Base-by-base conservation (phyloP, 768 basidiomycete genomes). In the Pleurotus salmoneostramineus region DNA sequence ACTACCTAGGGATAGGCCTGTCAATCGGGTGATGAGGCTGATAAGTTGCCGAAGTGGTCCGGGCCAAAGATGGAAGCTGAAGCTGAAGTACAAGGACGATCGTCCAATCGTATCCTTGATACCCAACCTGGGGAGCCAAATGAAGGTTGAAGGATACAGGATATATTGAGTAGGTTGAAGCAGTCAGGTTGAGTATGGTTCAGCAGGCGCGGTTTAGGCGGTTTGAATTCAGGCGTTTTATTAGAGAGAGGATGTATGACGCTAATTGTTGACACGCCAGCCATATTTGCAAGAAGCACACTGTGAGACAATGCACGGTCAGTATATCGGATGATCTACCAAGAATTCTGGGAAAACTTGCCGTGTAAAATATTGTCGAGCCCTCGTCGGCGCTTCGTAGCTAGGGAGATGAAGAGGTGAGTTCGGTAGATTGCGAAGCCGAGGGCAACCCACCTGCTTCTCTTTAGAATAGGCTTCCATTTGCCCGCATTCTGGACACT, bases 351-450 rank as follows among this genome's bases (percentile, higher is more conserved):
- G 44, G 49, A 50, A 61, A 34, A 78, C 89, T 60, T 68, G 94
- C 94, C n/a, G 88, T 93, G 71, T 95, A 97, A 70, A 96, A 87
- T 65, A 95, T 87, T 10, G 94, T 97, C 34, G 92, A 91, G 3
- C 95, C 95, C 78, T 96, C 95, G 71, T 96, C 95, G 40, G 93
- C 95, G 62, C 92, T 91, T 50, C 94, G 84, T 69, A 91, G 75
- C 90, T 92, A 68, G 42, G 21, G 34, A 43, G 37, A 27, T 27
- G 21, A 43, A 33, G 36, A 14, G 11, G 59, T 54, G 14, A 46
- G 14, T 49, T 37, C 2, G 54, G 59, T 36, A 43, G 44, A 43
- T 14, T 17, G 11, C 36, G 27, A 14, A 10, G 43, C 37, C 5
- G 17, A 17, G 52, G 36, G 15, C 42, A 48, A 68, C 82, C 49